A percentile compares a stretch with the other conserved stretches of the same genome.
Conservation (phyloP, 2,329 filamentous ascomycete species). For the Ampelomyces quisqualis region DNA sequence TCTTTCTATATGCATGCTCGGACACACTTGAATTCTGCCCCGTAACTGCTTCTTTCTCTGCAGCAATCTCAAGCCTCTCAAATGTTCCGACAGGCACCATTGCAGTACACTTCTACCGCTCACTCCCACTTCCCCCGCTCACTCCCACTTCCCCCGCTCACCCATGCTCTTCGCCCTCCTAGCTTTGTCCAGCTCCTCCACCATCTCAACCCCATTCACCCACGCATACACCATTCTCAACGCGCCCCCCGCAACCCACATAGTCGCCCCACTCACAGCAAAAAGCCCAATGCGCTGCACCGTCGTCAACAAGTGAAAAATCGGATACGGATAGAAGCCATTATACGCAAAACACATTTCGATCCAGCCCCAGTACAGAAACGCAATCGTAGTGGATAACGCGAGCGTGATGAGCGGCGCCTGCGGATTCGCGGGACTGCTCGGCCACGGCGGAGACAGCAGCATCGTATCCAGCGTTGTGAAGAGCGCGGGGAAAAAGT, state of each 20-base stretch:
- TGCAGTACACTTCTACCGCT: no score
- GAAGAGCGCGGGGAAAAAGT: slow-evolving; percentile 63
- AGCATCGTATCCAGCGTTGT: slow-evolving; percentile 66
- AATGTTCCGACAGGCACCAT: no score
- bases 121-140: no score
- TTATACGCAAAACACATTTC: slow-evolving; percentile 70
- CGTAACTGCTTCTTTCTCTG: no score
- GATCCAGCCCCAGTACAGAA: slow-evolving; percentile 75
- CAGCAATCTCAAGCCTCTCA: no score
- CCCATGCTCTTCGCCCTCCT: slow-evolving; percentile 23
- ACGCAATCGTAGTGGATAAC: slow-evolving; percentile 60
- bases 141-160: slow-evolving; percentile 22
- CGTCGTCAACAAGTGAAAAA: slow-evolving; percentile 70
- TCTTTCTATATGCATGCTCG: no score
- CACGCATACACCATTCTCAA: slow-evolving; percentile 70
- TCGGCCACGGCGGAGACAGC: slow-evolving; percentile 67
- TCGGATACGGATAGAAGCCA: slow-evolving; percentile 79
- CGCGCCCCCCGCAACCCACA: slow-evolving; percentile 67
- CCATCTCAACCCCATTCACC: slow-evolving; percentile 57
- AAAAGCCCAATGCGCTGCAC: slow-evolving; percentile 69
- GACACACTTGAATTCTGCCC: no score
- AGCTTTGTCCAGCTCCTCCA: slow-evolving; percentile 21
- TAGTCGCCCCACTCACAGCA: slow-evolving; percentile 65
- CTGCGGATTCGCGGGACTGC: slow-evolving; percentile 51
- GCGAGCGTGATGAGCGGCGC: slow-evolving; percentile 59